A percentile compares a stretch with the other conserved stretches of the same genome.
Conservation (phyloP, 2,329 filamentous ascomycete species). For the Zymoseptoria tritici region DNA sequence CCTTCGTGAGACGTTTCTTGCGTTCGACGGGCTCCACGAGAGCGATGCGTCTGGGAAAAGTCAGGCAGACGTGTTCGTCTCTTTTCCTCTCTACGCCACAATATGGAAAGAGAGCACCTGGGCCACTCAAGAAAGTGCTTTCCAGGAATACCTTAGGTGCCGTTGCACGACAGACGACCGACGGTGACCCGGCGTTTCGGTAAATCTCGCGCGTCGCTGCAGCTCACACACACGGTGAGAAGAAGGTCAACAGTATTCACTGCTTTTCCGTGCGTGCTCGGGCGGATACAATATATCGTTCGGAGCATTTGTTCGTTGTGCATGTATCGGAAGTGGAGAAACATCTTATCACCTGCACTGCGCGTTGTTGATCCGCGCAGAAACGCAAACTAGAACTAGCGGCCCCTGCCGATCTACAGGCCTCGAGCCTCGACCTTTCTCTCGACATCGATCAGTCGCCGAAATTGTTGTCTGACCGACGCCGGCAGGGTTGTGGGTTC, state of each 20-base stretch:
- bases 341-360: background rate
- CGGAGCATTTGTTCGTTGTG: background rate
- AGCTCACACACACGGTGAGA: background rate
- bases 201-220: background rate
- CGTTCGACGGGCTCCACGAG: background rate
- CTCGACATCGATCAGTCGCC: background rate
- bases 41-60: background rate
- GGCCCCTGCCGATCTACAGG: background rate
- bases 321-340: background rate
- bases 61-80: no score
- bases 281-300: background rate
- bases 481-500: background rate
- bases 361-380: background rate
- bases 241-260: background rate
- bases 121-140: background rate
- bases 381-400: background rate
- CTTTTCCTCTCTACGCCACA: no score
- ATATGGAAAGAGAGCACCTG: no score
- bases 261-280: background rate
- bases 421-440: background rate
- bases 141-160: background rate
- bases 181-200: background rate
- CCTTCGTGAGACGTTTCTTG: background rate
- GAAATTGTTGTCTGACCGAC: background rate
- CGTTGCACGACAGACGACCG: background rate